Base-by-base conservation (phyloP, 2,329 filamentous ascomycete genomes). In the Anisogramma anomala region DNA sequence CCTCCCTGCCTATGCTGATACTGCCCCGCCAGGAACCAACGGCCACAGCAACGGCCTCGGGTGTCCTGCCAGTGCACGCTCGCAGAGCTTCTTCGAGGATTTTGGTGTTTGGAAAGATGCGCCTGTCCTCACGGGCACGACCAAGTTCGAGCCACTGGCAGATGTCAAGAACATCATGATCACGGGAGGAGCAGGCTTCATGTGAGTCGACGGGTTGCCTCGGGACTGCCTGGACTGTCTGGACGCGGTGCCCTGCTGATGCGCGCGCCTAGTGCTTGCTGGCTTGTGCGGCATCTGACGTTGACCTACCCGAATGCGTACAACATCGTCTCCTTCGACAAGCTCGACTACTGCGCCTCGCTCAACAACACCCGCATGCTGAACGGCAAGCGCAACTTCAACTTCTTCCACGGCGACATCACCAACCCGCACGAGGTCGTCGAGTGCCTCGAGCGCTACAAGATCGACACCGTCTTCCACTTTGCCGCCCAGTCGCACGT, bases 401-500 rank as follows among this genome's bases (percentile, higher is more conserved):
- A 69, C 22, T 89, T 89, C 58, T 82, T 84, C 58, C 77, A 84
- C 56, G 84, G 84, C 41, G 82, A 89, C 53, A 77, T 89, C 50
- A 86, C 80, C 23, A 77, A 80, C 49, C 77, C 78, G 1, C 65
- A 67, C 5, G 76, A 84, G 52, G 81, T 89, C 3, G 69, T 82
- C 48, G 72, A 74, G 51, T 84, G 79, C 55, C 71, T 89, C 54
- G 71, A 81, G 57, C 71, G 75, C 46, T 69, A 85, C 63, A 70
- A 74, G 25, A 81, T 89, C 52, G 84, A 89, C 57, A 86, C 82
- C 39, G 71, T 91, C 47, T 77, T 89, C 58, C 84, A 89, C 59
- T 87, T 91, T 53, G 84, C 84, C 3, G 84, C 84, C n/a, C 81
- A 87, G 61, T 85, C 82, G 6, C 84, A 89, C 55, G 84, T 91